Conservation (phyloP, 2,329 filamentous ascomycete species). For the Ophiocordyceps polyrhachis-furcata region DNA sequence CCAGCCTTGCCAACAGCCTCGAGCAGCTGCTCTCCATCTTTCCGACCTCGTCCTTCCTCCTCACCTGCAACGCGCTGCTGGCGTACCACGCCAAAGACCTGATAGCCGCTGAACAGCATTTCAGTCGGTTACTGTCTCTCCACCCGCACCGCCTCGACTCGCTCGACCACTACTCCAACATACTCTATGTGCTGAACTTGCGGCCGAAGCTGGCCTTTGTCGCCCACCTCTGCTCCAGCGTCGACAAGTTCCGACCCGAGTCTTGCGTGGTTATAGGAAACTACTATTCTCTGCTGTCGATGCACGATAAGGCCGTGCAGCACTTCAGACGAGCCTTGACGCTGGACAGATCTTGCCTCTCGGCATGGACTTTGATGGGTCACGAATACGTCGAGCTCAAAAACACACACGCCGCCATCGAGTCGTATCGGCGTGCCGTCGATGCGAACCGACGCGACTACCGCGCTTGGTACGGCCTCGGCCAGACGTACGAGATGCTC, state of each 20-base stretch:
- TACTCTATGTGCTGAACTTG: conserved; percentile 79
- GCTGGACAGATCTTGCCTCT: conserved; percentile 75
- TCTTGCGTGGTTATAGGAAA: conserved; percentile 95
- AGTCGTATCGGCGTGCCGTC: conserved; percentile 86
- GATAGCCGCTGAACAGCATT: conserved; percentile 43
- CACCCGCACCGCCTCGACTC: conserved; percentile 63
- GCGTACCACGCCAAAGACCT: conserved; percentile 83
- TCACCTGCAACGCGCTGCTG: conserved; percentile 74
- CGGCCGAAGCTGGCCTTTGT: conserved; percentile 82
- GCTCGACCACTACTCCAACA: conserved; percentile 92
- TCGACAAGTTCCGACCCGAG: conserved; percentile 92
- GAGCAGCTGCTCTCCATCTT: conserved; percentile 70
- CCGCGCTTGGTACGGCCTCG: conserved; percentile 91
- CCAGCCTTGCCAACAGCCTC: conserved; percentile 54
- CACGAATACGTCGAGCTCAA: conserved; percentile 98
- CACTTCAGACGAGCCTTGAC: conserved; percentile 90
- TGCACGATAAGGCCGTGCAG: conserved; percentile 95
- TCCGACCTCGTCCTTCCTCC: conserved; percentile 70
- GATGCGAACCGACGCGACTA: conserved; percentile 95
- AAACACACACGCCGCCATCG: conserved; percentile 93
- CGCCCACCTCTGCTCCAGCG: conserved; percentile 73
- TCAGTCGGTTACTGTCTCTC: conserved; percentile 65
- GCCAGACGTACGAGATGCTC: conserved; percentile 91
- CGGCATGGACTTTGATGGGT: conserved; percentile 96
- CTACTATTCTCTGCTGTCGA: conserved; percentile 84